A percentile compares a stretch with the other conserved stretches of the same genome.
These are phyloP conservation scores for Saccharomyces cerevisiae DNA, from an alignment of 805 yeast species.

Conservation along the genomic window DNA sequence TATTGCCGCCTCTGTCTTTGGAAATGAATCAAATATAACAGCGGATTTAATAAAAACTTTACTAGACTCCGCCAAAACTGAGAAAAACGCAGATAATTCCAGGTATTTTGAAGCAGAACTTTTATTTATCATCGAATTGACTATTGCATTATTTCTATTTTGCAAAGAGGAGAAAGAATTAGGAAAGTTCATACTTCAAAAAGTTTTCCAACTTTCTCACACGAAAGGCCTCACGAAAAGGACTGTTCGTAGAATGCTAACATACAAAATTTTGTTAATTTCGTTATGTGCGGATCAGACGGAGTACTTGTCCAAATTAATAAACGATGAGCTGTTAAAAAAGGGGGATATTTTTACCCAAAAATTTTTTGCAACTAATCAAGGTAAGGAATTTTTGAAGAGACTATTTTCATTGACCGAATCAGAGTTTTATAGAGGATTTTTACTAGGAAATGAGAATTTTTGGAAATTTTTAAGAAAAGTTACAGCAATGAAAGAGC, in stretches of 20 bases:
- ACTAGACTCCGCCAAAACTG: constrained; percentile 31
- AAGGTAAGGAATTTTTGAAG: constrained; percentile 39
- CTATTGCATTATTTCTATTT: constrained; percentile 23
- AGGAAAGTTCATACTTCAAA: constrained; percentile 16
- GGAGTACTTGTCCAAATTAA: constrained; percentile 13
- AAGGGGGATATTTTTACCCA: constrained; percentile 29
- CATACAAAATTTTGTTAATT: constrained; percentile 33
- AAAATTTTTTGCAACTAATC: constrained; percentile 34
- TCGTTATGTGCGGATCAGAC: constrained; percentile 21
- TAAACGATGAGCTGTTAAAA: constrained; percentile 24
- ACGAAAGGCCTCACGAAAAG: constrained; percentile 18
- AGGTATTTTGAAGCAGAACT: constrained; percentile 40
- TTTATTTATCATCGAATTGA: constrained; percentile 41
- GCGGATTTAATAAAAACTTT: constrained; percentile 29
- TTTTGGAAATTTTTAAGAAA: constrained; percentile 50
- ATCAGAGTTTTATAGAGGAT: constrained; percentile 16
- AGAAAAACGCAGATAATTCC: constrained; percentile 24
- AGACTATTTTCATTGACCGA: constrained; percentile 32
- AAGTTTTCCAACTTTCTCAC: constrained; percentile 11
- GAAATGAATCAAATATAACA: constrained; percentile 33
- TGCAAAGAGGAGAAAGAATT: constrained; percentile 29
- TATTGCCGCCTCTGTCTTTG: constrained; percentile 47
- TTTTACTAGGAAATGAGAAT: constrained; percentile 42
- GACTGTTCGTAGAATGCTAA: constrained; percentile 26
- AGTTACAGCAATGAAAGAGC: constrained; percentile 39